Conservation (phyloP, 192 early-diverging fungal species). For the Coemansia sp. region DNA sequence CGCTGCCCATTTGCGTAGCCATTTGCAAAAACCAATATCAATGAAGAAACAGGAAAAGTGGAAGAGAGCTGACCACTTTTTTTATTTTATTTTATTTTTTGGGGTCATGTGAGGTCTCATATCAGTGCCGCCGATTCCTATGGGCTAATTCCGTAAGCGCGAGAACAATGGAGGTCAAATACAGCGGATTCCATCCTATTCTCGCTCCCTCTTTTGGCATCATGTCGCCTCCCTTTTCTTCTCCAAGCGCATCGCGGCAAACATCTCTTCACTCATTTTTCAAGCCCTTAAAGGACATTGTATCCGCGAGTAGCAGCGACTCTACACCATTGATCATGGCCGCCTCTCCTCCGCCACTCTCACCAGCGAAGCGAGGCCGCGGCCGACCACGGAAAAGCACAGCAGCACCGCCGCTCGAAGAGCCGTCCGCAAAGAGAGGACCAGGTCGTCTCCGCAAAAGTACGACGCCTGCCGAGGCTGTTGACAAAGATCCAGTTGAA, state of each 20-base stretch:
- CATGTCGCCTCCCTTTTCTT: not conserved
- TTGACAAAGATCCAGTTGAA: not conserved
- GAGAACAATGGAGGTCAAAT: too few relatives aligned
- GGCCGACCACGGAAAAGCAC: constrained; percentile 10
- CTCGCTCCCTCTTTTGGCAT: not conserved
- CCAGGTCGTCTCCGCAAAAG: not conserved
- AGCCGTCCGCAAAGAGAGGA: not conserved
- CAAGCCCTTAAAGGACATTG: too few relatives aligned
- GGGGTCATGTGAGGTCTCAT: too few relatives aligned
- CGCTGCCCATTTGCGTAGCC: constrained; percentile 36
- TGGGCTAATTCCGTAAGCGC: too few relatives aligned
- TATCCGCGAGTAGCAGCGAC: not conserved
- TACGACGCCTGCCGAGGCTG: not conserved
- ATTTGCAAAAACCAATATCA: too few relatives aligned
- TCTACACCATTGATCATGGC: not conserved
- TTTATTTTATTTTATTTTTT: too few relatives aligned
- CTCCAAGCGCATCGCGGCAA: not conserved
- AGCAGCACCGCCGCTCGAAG: not conserved
- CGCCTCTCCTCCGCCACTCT: not conserved
- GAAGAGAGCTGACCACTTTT: too few relatives aligned
- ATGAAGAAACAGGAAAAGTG: too few relatives aligned
- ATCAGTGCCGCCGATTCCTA: too few relatives aligned
- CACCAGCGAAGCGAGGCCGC: constrained; percentile 7
- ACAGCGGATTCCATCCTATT: too few relatives aligned
- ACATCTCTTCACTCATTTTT: constrained; percentile 3